Evolutionary conservation across 495 filamentous ascomycete species (phyloP).

Genomic region (Aspergillus sclerotioniger): DNA sequence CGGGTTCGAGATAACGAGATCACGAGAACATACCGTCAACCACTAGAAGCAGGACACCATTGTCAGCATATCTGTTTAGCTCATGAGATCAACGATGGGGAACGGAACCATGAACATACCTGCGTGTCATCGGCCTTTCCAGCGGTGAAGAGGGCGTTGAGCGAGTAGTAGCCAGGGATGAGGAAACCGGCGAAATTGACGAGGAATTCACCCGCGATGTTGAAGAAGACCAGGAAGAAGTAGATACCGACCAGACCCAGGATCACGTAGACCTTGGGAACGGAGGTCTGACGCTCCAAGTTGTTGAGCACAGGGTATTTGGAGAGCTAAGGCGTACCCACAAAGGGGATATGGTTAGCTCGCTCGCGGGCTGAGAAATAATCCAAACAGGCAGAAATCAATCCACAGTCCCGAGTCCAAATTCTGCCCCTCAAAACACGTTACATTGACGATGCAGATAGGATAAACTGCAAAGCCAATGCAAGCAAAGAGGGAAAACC

Average conservation of each 20-base stretch:
- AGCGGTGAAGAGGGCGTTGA: constrained; percentile 82
- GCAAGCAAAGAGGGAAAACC: not conserved
- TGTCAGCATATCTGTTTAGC: constrained; percentile 14
- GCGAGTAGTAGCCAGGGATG: constrained; percentile 92
- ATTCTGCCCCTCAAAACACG: not conserved
- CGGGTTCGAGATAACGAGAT: constrained; percentile 10
- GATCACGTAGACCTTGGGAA: constrained; percentile 95
- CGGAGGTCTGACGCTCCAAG: constrained; percentile 90
- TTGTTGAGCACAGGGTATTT: constrained; percentile 95
- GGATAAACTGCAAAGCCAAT: not conserved
- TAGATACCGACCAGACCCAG: constrained; percentile 82
- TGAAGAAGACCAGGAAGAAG: constrained; percentile 99
- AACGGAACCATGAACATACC: constrained; percentile 40
- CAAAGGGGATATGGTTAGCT: constrained; percentile 19
- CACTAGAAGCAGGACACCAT: constrained; percentile 42
- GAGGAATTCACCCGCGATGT: constrained; percentile 94
- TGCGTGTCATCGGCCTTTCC: constrained; percentile 89
- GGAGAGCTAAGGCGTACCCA: constrained; percentile 66
- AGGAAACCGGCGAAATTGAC: constrained; percentile 95
- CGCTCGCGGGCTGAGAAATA: constrained; percentile 10
- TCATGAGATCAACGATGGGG: not conserved
- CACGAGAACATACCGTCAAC: constrained; percentile 60
- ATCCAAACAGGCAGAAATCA: constrained; percentile 1
- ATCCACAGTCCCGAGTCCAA: not conserved
- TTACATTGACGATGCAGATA: not conserved